phyloP scores from a whole-genome alignment of 1,284 basidiomycete genomes.

The Wolfiporia cocos region DNA sequence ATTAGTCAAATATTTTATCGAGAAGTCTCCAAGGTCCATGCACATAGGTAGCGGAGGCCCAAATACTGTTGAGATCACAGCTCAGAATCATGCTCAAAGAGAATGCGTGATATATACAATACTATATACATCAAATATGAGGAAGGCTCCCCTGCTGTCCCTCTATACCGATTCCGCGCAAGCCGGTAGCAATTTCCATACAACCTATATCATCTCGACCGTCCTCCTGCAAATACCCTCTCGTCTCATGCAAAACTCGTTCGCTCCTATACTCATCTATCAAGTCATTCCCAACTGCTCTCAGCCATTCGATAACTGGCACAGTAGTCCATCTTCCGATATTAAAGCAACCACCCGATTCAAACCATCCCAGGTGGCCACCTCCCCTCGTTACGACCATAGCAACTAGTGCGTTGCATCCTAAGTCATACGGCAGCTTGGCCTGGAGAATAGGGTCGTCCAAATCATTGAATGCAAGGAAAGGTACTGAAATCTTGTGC shows the following conservation, averaged over 20 bases:
- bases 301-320: slow-evolving; percentile 73
- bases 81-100: too few species aligned
- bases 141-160: background rate
- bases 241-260: slow-evolving; percentile 34
- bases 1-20: too few species aligned
- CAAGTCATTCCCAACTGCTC: slow-evolving; percentile 49
- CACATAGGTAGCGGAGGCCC: too few species aligned
- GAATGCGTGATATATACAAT: too few species aligned
- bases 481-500: slow-evolving; percentile 53
- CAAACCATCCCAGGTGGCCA: slow-evolving; percentile 95
- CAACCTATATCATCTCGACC: slow-evolving; percentile 41
- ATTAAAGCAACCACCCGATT: slow-evolving; percentile 37
- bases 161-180: slow-evolving; percentile 1
- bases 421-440: slow-evolving; percentile 51
- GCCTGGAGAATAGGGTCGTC: slow-evolving; percentile 83
- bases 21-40: too few species aligned
- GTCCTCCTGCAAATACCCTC: slow-evolving; percentile 52
- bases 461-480: slow-evolving; percentile 79
- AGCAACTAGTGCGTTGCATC: slow-evolving; percentile 57
- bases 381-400: slow-evolving; percentile 73
- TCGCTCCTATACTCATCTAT: slow-evolving; percentile 24
- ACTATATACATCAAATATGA: background rate
- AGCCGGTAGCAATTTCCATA: slow-evolving; percentile 30
- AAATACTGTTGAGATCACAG: too few species aligned
- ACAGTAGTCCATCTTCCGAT: slow-evolving; percentile 63